Evolutionary conservation across 1,284 basidiomycete species (phyloP), one percentile per base, ranked within the genome.

Genomic region (Schizophyllum amplum): DNA sequence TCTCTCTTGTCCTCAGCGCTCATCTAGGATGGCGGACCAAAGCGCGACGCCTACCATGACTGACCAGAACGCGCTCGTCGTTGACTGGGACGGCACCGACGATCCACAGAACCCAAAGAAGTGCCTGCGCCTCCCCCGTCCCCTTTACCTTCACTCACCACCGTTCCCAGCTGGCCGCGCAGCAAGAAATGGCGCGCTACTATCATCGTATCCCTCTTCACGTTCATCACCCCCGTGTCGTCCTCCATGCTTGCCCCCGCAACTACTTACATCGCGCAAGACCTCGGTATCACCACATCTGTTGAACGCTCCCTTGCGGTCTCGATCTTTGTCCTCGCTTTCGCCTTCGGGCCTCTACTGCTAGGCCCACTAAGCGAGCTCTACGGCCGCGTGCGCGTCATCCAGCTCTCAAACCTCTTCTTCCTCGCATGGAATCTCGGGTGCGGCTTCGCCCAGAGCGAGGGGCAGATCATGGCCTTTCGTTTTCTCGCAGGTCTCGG

Each of bases 231-330:
- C 6, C 84, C 84, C 0, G 75, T 86, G 3, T 81, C 85, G 1
- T 85, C 84, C 3, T 80, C 84, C n/a, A 87, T 90, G 80, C 76
- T 88, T 26, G 84, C 90, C 0, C 86, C 88, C 0, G 85, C 87
- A 0, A 74, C 77, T 1, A 63, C 63, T 0, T 75, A 80, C 52
- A 62, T 90, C 5, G 81, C 84, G 0, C 55, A 61, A 13, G 68
- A 84, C 22, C 83, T 87, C 61, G 77, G 79, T 0, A 76, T 90
- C 17, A 80, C 78, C 2, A 80, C 65, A 60, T 63, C 62, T 1
- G 78, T 75, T 2, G 60, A 84, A 1, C 72, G 82, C 15, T 83
- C 83, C 0, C 75, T 90, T 66, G 78, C 78, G 4, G 82, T 81
- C 0, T 85, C 83, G 0, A 75, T 90, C 0, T 91, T 90, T 62